phyloP scores from a whole-genome alignment of 1,284 basidiomycete species.

The Mycosarcoma mackinlayi region DNA sequence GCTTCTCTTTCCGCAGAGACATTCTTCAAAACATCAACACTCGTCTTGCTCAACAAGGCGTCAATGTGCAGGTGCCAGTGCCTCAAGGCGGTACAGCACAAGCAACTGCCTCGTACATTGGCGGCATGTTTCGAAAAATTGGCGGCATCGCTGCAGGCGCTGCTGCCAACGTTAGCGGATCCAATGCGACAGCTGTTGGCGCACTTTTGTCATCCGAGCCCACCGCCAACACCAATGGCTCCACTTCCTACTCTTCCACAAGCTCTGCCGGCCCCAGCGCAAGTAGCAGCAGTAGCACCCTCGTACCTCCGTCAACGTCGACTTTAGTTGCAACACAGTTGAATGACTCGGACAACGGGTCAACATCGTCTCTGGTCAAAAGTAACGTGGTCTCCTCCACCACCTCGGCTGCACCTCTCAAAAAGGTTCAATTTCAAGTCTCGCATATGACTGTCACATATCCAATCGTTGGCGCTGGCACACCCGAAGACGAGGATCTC shows the following conservation, averaged over 20 bases:
- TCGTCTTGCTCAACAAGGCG: constrained; percentile 64
- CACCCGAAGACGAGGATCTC: constrained; percentile 61
- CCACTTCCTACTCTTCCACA: neutral
- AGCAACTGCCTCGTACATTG: constrained; percentile 52
- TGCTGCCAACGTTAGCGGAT: constrained; percentile 42
- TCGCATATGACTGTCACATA: constrained; percentile 64
- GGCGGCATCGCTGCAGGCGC: constrained; percentile 52
- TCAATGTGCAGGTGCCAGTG: constrained; percentile 62
- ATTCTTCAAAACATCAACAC: constrained; percentile 63
- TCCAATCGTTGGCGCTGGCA: constrained; percentile 56
- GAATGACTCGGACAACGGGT: constrained; percentile 13
- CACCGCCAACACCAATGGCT: constrained; percentile 12
- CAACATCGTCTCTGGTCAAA: constrained; percentile 16
- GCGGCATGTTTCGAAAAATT: constrained; percentile 59
- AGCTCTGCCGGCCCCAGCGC: neutral
- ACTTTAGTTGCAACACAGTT: constrained; percentile 9
- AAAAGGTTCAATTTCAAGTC: constrained; percentile 64
- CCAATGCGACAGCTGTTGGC: constrained; percentile 21
- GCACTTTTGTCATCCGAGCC: constrained; percentile 24
- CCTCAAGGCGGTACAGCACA: constrained; percentile 50
- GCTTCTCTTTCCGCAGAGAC: constrained; percentile 62
- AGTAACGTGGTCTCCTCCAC: constrained; percentile 30
- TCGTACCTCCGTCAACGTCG: constrained; percentile 6
- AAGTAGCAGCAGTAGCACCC: constrained; percentile 14
- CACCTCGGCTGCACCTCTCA: constrained; percentile 49